Base-by-base conservation (phyloP, 768 basidiomycete genomes). In the Auricularia auricula-judae region DNA sequence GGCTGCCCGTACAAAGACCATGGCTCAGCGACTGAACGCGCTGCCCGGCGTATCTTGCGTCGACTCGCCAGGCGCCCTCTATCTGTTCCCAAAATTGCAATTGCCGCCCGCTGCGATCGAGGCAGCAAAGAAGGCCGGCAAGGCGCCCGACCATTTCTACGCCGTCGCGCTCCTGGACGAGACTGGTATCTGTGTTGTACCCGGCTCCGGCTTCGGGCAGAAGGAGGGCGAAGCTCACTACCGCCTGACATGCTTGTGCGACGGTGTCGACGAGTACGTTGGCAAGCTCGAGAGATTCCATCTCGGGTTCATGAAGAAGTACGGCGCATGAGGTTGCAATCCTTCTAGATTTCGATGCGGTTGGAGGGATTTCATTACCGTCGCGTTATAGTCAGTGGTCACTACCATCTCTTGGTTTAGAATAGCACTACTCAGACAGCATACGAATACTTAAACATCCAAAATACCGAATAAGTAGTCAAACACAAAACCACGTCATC, bases 171-270 rank as follows among this genome's bases (percentile, higher is more conserved):
- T 99, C 62, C 80, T 99, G 62, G 92, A 96, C 67, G 82, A 82
- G 74, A 94, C 93, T 0, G 93, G 93, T 3, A 97, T 98, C 67
- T 97, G 94, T 70, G 90, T 91, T 23, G 91, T 98, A 3, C 91
- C 94, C 4, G 96, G 96, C 0, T 87, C 86, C 60, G 96, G 96
- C 1, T 99, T 99, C 73, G 95, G 95, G 3, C 95, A 98, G 78
- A 88, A 82, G 75, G 86, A 89, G 61, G 93, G 89, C 33, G 88
- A 94, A 71, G 87, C 86, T 76, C 96, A 99, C 76, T 88, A 97
- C 72, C 79, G 96, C 42, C 76, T 98, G 73, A 99, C 97, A 7
- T 97, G 96, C 70, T 77, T 98, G 68, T 97, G 94, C 70, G 94
- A 93, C 2, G 93, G 92, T 47, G 91, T 93, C 18, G 95, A 96